These are phyloP conservation scores for Diaporthe caulivora DNA, from an alignment of 2,329 filamentous ascomycete species.

Conservation along the genomic window DNA sequence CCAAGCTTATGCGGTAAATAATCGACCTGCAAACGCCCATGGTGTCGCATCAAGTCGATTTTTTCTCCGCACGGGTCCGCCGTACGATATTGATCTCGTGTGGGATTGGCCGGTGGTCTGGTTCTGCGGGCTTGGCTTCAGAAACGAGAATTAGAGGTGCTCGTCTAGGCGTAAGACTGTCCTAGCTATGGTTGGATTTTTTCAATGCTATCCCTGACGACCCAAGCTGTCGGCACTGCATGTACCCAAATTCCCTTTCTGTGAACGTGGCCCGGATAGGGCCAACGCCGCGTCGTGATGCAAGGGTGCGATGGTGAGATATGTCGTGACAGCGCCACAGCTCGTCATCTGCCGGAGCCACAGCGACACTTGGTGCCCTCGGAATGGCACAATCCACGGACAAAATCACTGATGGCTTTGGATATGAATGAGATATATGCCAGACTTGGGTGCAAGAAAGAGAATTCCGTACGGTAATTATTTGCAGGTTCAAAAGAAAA, in stretches of 20 bases:
- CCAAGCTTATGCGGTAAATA: constrained; percentile 12
- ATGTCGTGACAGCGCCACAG: constrained; percentile 8
- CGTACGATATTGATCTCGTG: not conserved
- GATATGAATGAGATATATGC: not conserved
- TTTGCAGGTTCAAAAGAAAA: too few species aligned
- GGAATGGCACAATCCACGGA: not conserved
- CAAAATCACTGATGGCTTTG: not conserved
- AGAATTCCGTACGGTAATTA: not conserved
- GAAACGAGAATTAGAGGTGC: not conserved
- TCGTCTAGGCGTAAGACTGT: not conserved
- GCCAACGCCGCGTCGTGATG: not conserved
- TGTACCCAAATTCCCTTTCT: not conserved
- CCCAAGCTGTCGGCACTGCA: not conserved
- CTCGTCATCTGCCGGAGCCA: constrained; percentile 6
- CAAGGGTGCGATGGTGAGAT: constrained; percentile 28
- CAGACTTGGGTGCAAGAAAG: not conserved
- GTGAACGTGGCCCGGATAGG: constrained; percentile 10
- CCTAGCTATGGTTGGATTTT: not conserved
- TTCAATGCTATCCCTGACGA: not conserved
- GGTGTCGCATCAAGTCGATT: constrained; percentile 2
- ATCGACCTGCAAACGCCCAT: not conserved
- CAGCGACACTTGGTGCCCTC: not conserved
- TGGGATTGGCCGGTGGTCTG: not conserved
- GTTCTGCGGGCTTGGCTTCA: constrained; percentile 7
- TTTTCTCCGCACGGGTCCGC: constrained; percentile 12